phyloP scores from a whole-genome alignment of 495 filamentous ascomycete species.

The Neurospora cerealis region DNA sequence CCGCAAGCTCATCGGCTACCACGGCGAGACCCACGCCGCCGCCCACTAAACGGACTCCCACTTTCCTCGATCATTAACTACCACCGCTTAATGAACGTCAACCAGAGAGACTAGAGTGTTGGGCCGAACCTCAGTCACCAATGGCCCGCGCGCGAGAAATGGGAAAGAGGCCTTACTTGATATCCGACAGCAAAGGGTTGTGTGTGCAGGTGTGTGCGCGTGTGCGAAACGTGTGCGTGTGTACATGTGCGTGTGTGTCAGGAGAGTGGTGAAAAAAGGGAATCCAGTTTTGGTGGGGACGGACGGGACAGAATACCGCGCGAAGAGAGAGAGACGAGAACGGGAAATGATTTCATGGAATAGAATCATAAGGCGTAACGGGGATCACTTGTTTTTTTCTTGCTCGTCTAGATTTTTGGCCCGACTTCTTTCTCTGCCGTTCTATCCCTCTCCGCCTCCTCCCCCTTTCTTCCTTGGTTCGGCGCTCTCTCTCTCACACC shows the following conservation, averaged over 20 bases:
- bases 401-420: background rate
- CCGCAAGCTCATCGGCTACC: constrained; percentile 88
- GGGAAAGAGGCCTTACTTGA: background rate
- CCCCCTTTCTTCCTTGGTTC: background rate
- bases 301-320: background rate
- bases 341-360: background rate
- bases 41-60: constrained; percentile 35
- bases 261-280: background rate
- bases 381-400: background rate
- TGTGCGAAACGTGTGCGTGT: background rate
- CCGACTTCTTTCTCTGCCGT: background rate
- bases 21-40: constrained; percentile 47
- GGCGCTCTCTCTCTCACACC: background rate
- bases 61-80: background rate
- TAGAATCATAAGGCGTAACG: background rate
- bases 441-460: background rate
- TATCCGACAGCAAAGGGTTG: background rate
- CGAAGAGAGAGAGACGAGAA: background rate
- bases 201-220: background rate
- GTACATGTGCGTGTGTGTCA: background rate
- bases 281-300: background rate
- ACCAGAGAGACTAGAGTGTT: background rate
- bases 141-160: background rate
- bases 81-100: background rate
- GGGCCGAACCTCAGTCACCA: background rate